These are phyloP conservation scores for Ogataea sp. DNA, from an alignment of 805 yeast species.

Conservation along the genomic window DNA sequence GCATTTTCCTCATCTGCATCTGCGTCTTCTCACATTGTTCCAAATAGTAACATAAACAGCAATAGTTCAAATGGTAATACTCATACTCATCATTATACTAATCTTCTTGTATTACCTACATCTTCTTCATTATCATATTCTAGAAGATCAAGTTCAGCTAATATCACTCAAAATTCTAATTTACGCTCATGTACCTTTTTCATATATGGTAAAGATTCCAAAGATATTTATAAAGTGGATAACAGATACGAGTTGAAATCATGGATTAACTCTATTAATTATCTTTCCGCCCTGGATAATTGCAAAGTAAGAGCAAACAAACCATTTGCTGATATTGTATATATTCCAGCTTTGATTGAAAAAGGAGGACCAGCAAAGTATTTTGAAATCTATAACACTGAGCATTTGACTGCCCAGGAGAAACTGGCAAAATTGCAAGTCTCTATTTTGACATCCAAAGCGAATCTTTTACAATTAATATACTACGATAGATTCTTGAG, in stretches of 20 bases:
- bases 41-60: no score
- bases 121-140: no score
- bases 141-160: not conserved
- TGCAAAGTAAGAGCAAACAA: conserved; percentile 17
- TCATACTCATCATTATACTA: not conserved
- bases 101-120: not conserved
- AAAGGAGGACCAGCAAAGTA: not conserved
- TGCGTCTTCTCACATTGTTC: no score
- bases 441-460: conserved; percentile 25
- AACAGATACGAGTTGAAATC: conserved; percentile 38
- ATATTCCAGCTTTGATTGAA: not conserved
- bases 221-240: conserved; percentile 32
- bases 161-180: not conserved
- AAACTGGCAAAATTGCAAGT: conserved; percentile 13
- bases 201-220: conserved; percentile 33
- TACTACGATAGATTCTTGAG: conserved; percentile 25
- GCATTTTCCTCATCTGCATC: not conserved
- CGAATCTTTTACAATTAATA: conserved; percentile 23
- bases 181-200: conserved; percentile 22
- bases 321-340: not conserved
- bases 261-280: conserved; percentile 54
- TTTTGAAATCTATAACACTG: not conserved
- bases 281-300: conserved; percentile 38
- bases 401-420: conserved; percentile 16
- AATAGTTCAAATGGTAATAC: not conserved